Evolutionary conservation across 345 rosid genomes (phyloP).

Genomic region (Pelargonium nanum): DNA sequence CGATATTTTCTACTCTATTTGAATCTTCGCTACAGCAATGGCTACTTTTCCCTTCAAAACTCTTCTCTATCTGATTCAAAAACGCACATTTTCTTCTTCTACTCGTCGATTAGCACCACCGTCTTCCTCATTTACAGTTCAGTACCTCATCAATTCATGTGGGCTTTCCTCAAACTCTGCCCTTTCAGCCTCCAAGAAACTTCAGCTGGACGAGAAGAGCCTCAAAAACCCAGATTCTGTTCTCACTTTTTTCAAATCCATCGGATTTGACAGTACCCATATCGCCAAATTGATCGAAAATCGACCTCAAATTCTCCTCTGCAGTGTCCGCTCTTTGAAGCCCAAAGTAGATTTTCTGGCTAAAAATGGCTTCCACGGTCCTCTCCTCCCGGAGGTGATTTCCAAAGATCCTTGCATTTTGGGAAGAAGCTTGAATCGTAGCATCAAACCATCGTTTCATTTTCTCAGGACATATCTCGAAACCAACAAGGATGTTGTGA

Average conservation of each 20-base stretch:
- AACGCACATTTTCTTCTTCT: neutral
- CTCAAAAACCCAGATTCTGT: neutral
- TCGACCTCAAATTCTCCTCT: neutral
- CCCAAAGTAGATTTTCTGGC: conserved; percentile 11
- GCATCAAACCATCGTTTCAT: conserved; percentile 10
- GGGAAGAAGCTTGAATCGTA: conserved; percentile 3
- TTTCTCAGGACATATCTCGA: conserved; percentile 1
- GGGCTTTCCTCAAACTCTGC: conserved; percentile 9
- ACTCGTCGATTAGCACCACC: neutral
- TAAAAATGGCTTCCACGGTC: conserved; percentile 8
- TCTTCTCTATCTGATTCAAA: neutral
- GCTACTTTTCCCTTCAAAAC: neutral
- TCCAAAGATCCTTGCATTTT: conserved; percentile 2
- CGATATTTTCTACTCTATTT: no score
- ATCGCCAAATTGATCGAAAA: neutral
- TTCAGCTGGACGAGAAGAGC: neutral
- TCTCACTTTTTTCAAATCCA: neutral
- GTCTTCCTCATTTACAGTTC: conserved; percentile 1
- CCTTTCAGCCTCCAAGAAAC: conserved; percentile 5
- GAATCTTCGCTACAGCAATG: neutral
- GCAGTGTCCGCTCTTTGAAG: neutral
- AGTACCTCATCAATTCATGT: conserved; percentile 4
- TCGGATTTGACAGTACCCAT: neutral
- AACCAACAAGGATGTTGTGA: conserved; percentile 4
- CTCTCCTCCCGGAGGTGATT: conserved; percentile 9